phyloP scores from a whole-genome alignment of 2,329 filamentous ascomycete genomes.

The Penicillium sclerotigenum region DNA sequence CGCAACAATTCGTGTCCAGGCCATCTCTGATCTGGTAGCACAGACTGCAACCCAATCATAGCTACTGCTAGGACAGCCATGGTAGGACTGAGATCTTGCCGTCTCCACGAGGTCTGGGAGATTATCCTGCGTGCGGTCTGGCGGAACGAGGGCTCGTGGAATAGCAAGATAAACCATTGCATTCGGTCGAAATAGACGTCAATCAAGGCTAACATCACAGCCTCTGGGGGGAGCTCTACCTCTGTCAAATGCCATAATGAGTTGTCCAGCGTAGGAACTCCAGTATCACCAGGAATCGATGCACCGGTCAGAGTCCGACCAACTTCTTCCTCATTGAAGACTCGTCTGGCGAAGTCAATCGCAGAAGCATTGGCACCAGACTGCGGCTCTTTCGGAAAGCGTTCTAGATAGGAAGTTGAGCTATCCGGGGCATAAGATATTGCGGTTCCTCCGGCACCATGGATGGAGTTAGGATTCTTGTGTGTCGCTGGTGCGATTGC shows the following conservation, averaged over 20 bases:
- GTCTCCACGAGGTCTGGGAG: slow-evolving; percentile 11
- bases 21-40: slow-evolving; percentile 17
- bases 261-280: slow-evolving; percentile 3
- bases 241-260: slow-evolving; percentile 16
- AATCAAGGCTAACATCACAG: slow-evolving; percentile 14
- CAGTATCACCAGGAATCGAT: slow-evolving; percentile 17
- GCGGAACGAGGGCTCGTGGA: slow-evolving; percentile 15
- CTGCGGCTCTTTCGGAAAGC: slow-evolving; percentile 12
- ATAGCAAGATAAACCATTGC: slow-evolving; percentile 22
- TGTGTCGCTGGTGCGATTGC: slow-evolving; percentile 1
- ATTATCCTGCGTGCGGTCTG: slow-evolving; percentile 11
- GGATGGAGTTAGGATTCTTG: too few species aligned
- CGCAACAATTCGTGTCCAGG: slow-evolving; percentile 12
- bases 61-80: slow-evolving; percentile 17
- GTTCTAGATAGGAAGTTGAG: background rate
- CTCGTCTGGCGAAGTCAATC: slow-evolving; percentile 21
- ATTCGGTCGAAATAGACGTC: slow-evolving; percentile 24
- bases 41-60: slow-evolving; percentile 18
- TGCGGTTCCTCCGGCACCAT: background rate
- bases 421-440: background rate
- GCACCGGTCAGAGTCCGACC: slow-evolving; percentile 15
- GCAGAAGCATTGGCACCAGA: slow-evolving; percentile 18
- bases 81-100: slow-evolving; percentile 15
- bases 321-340: slow-evolving; percentile 19
- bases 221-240: slow-evolving; percentile 14